Percentiles rank a stretch among this genome's conserved stretches.
Evolutionary conservation across 2,329 filamentous ascomycete genomes (phyloP).

Genomic region (Calonectria ilicicola): DNA sequence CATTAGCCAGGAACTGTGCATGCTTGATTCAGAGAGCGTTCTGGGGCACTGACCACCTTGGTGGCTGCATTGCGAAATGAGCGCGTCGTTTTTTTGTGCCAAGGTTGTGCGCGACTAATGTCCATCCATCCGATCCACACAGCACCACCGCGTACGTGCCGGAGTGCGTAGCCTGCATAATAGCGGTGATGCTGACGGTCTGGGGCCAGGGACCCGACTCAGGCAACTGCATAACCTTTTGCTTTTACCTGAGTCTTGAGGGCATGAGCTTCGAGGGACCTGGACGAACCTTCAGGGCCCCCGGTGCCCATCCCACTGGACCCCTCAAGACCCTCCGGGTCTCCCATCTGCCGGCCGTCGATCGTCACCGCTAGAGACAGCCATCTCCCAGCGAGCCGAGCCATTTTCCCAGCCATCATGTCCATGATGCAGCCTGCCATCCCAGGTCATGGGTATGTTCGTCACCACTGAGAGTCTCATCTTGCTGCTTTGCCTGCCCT

Average conservation of each 20-base stretch:
- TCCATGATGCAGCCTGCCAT: slow-evolving; percentile 13
- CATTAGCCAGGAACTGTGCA: slow-evolving; percentile 46
- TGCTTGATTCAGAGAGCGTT: slow-evolving; percentile 31
- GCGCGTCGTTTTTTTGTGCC: slow-evolving; percentile 7
- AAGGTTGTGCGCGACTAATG: slow-evolving; percentile 8
- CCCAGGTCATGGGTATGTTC: slow-evolving; percentile 28
- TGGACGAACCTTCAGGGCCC: slow-evolving; percentile 19
- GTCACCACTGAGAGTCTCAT: slow-evolving; percentile 28
- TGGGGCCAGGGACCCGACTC: slow-evolving; percentile 18
- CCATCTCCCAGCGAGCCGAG: slow-evolving; percentile 24
- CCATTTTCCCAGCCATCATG: slow-evolving; percentile 16
- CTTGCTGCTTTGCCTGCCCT: slow-evolving; percentile 16
- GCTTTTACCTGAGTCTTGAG: slow-evolving; percentile 25
- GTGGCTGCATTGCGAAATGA: slow-evolving; percentile 11
- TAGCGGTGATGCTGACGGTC: slow-evolving; percentile 27
- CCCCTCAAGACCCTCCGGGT: slow-evolving; percentile 16
- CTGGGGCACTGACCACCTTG: slow-evolving; percentile 26
- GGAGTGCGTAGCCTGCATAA: slow-evolving; percentile 22
- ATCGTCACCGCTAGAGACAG: slow-evolving; percentile 34
- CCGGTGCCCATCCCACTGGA: background rate
- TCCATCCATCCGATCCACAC: background rate
- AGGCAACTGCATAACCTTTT: slow-evolving; percentile 32
- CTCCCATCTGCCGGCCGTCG: slow-evolving; percentile 34
- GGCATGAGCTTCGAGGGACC: slow-evolving; percentile 14
- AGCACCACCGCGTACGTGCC: slow-evolving; percentile 19